Base-by-base conservation (phyloP, 1,284 basidiomycete species). In the Pterula multifida region DNA sequence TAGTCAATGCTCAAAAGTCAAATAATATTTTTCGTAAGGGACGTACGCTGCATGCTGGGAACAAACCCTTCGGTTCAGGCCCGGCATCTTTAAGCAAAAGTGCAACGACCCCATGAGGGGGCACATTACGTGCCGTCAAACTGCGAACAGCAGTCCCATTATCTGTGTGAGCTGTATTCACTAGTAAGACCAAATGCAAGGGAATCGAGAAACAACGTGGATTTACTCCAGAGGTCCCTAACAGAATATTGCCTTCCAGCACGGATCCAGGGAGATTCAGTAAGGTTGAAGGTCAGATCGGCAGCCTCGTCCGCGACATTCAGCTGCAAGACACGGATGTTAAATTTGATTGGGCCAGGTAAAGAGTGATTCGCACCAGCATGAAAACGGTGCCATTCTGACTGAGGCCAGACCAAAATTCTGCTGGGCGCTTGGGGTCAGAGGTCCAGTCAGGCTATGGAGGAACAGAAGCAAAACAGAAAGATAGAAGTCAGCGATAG, bases 61-160 rank as follows among this genome's bases (percentile, higher is more conserved):
- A 59, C 1, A 65, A 61, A 1, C 71, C 78, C 24, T 58, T 68
- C 3, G 82, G 83, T 58, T 85, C 83, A 52, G 84, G 67, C 0
- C 80, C 82, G 2, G 72, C 77, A 56, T 85, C 83, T 52, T 69
- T 72, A 46, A 85, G 63, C 36, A 85, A 64, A 17, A 85, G 58
- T 15, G 81, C 81, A 25, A 79, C 74, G n/a, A 84, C 81, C 2
- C 83, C 83, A 55, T 85, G 83, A 4, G 80, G 58, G 1, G 81
- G 80, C 11, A 85, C 78, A 15, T 61, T 64, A 3, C 66, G 54
- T 1, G 70, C 76, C 1, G 79, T 85, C 53, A 82, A 70, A 61
- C 75, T 81, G 21, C 83, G 71, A 9, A 79, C 67, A 1, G 76
- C 77, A 0, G 78, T 84, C 3, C 80, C 80, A 58, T 83, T 84